Percentiles rank a stretch among this genome's conserved stretches.
These are phyloP conservation scores for Ciborinia camelliae DNA, from an alignment of 2,329 filamentous ascomycete genomes.

Conservation along the genomic window DNA sequence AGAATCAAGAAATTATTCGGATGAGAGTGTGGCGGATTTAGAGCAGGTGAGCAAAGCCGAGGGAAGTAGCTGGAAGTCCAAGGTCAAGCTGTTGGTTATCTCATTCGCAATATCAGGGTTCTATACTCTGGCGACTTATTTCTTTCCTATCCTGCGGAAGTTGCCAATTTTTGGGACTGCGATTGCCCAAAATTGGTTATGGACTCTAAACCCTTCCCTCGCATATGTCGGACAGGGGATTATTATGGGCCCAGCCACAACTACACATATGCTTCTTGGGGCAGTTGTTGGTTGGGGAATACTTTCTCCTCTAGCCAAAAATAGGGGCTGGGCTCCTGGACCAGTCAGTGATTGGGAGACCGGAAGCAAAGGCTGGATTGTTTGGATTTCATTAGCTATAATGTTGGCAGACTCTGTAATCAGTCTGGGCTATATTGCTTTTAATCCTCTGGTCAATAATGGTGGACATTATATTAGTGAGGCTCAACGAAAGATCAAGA, in stretches of 20 bases:
- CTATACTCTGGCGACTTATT: constrained; percentile 83
- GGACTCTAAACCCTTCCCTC: constrained; percentile 95
- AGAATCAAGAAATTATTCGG: constrained; percentile 13
- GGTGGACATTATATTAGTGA: constrained; percentile 41
- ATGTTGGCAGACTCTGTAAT: constrained; percentile 94
- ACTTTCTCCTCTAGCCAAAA: constrained; percentile 83
- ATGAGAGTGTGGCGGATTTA: constrained; percentile 23
- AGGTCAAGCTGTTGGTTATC: constrained; percentile 44
- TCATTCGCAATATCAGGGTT: constrained; percentile 59
- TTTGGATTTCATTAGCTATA: constrained; percentile 93
- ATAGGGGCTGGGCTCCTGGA: constrained; percentile 83
- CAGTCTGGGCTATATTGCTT: constrained; percentile 74
- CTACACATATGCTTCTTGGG: constrained; percentile 90
- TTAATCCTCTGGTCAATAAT: constrained; percentile 58
- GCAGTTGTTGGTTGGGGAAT: constrained; percentile 87
- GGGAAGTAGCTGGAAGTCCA: constrained; percentile 37
- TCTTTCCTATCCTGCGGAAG: constrained; percentile 78
- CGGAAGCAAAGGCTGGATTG: constrained; percentile 97
- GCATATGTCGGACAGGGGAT: constrained; percentile 97
- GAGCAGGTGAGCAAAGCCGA: constrained; percentile 31
- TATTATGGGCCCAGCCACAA: constrained; percentile 96
- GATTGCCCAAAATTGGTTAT: constrained; percentile 79
- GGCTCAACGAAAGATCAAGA: constrained; percentile 29
- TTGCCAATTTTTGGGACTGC: constrained; percentile 79
- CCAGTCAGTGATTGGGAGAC: constrained; percentile 83